Evolutionary conservation across 2,329 filamentous ascomycete species (phyloP).

Genomic region (Ophiostoma novo-ulmi): DNA sequence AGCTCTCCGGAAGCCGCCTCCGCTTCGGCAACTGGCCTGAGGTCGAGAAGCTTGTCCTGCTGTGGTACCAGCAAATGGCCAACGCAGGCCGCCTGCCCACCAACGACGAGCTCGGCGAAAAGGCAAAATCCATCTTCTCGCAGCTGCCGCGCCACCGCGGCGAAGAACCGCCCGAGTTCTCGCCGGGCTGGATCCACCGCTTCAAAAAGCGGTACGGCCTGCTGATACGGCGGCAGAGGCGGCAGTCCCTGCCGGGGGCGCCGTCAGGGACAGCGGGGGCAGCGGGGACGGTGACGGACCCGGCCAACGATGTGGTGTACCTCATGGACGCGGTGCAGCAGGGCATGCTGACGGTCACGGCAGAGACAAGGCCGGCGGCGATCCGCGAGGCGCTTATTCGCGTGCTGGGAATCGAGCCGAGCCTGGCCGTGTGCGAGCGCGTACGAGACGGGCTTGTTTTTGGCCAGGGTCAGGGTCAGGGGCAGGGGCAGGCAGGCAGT

Average conservation of each 20-base stretch:
- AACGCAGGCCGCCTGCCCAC: slow-evolving; percentile 53
- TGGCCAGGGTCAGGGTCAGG: slow-evolving; percentile 22
- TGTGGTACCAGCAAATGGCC: slow-evolving; percentile 51
- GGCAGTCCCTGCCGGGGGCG: slow-evolving; percentile 35
- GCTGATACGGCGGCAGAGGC: slow-evolving; percentile 43
- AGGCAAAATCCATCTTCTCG: slow-evolving; percentile 55
- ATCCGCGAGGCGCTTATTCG: slow-evolving; percentile 55
- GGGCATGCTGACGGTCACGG: slow-evolving; percentile 52
- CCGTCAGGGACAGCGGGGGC: no score
- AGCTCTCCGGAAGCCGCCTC: slow-evolving; percentile 57
- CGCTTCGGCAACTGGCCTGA: slow-evolving; percentile 58
- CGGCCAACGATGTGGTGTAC: slow-evolving; percentile 54
- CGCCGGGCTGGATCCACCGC: slow-evolving; percentile 59
- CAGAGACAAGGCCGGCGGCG: slow-evolving; percentile 55
- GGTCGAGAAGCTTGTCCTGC: slow-evolving; percentile 53
- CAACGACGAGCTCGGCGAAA: slow-evolving; percentile 58
- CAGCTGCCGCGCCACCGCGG: slow-evolving; percentile 57
- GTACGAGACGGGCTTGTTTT: slow-evolving; percentile 53
- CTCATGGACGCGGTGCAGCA: slow-evolving; percentile 56
- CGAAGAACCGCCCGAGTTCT: slow-evolving; percentile 56
- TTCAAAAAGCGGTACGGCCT: slow-evolving; percentile 61
- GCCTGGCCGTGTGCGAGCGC: slow-evolving; percentile 49
- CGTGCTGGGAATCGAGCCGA: slow-evolving; percentile 51
- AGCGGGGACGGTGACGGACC: slow-evolving; percentile 35
- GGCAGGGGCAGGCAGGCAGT: slow-evolving; percentile 16